Base-by-base conservation (phyloP, 2,329 filamentous ascomycete genomes). In the Geosmithia morbida region DNA sequence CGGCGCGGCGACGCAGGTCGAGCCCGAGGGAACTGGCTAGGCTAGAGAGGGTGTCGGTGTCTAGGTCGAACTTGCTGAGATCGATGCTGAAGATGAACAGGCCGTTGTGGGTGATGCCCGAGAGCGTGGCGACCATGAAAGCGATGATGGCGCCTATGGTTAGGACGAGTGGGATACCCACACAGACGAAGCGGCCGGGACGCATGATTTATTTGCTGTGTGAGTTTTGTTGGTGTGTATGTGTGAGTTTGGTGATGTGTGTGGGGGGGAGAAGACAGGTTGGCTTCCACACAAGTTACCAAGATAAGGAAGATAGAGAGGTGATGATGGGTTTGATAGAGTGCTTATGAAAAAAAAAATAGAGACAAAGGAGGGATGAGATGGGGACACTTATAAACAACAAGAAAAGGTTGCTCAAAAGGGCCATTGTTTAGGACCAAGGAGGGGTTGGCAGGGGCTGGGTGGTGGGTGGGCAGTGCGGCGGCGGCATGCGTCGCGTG, bases 151-250 rank as follows among this genome's bases (percentile, higher is more conserved):
- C 83, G 52, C 75, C 84, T 56, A 92, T 67, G 18, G 87, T 90
- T 59, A 95, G 75, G 53, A 78, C 71, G 67, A 95, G 88, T 51
- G 90, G 90, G 70, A 88, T 71, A 66, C 85, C 77, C 66, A 97
- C 92, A 68, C 88, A 96, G 63, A 85, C 70, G 57, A 90, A 79
- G 60, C 90, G 79, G 55, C 87, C 89, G 59, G 77, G 72, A 67
- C 83, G 65, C 71, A 75, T 75, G 52, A 20, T 43, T 5, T 37
- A 11, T 37, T 5, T 37, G 14, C 11, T 37, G 33, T 37, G 13
- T 26, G 8, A 5, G 17, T 42, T 2, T 59, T 48, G 13, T 41
- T 14, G 17, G 18, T 13, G 20, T 19, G 40, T 26, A 26, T 41
- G 29, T 18, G 7, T 30, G 30, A n/a, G 46, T 13, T 48, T 41